A percentile compares a stretch with the other conserved stretches of the same genome.
Conservation (phyloP, 805 yeast species). For the Ogataea minuta region DNA sequence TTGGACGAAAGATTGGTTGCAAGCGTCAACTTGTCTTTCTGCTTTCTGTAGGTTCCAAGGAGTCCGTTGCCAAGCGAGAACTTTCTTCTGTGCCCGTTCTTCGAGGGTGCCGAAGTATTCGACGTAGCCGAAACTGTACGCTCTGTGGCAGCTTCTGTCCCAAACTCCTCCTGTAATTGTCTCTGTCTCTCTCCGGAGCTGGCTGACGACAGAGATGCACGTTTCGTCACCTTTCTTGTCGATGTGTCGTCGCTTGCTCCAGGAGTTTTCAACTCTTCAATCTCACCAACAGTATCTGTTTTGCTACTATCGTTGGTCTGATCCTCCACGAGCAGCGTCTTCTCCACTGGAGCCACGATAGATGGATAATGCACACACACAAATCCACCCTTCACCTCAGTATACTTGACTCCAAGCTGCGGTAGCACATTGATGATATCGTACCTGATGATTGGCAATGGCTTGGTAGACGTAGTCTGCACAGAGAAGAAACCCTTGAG, state of each 20-base stretch:
- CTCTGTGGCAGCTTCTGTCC: constrained; percentile 20
- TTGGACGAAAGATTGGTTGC: constrained; percentile 36
- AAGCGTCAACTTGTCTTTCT: constrained; percentile 39
- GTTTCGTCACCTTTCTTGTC: constrained; percentile 16
- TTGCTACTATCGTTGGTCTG: constrained; percentile 20
- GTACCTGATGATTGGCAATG: constrained; percentile 82
- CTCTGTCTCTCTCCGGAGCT: constrained; percentile 19
- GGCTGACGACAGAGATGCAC: constrained; percentile 23
- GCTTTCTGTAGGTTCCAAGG: constrained; percentile 51
- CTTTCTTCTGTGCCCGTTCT: constrained; percentile 53
- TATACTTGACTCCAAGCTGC: constrained; percentile 73
- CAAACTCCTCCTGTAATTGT: constrained; percentile 13
- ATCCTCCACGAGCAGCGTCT: constrained; percentile 2
- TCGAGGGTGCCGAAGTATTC: constrained; percentile 35
- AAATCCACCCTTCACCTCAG: constrained; percentile 93
- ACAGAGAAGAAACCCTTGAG: constrained; percentile 92
- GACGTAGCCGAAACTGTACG: constrained; percentile 22
- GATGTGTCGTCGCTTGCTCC: constrained; percentile 24
- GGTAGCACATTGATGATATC: constrained; percentile 77
- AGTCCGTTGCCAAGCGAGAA: constrained; percentile 62
- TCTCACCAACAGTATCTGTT: constrained; percentile 20
- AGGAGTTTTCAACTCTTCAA: constrained; percentile 15
- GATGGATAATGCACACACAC: constrained; percentile 72
- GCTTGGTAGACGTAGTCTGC: constrained; percentile 91
- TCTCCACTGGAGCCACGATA: constrained; percentile 25